Conservation (phyloP, 768 basidiomycete genomes). For the Trametopsis cervina region DNA sequence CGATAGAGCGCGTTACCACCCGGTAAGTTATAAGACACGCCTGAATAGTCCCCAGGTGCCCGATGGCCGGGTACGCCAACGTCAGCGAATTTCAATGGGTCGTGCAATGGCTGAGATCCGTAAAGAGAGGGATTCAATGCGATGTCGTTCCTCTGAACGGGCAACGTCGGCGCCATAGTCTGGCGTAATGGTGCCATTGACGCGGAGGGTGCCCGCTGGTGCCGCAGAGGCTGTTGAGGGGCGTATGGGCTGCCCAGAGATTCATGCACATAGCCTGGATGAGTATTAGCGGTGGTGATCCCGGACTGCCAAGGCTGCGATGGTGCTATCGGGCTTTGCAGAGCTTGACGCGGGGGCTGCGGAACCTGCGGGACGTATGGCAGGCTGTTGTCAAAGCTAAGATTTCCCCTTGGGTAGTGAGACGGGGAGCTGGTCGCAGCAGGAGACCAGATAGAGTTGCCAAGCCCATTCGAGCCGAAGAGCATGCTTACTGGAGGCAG, state of each 20-base stretch:
- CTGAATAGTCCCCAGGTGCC: neutral
- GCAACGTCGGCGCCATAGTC: neutral
- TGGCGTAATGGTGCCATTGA: neutral
- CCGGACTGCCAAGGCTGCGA: neutral
- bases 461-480: too few relatives aligned
- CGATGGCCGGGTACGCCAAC: neutral
- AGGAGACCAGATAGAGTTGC: constrained; percentile 64
- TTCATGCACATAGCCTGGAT: neutral
- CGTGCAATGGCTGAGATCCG: neutral
- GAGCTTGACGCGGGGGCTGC: neutral
- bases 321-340: neutral
- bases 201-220: neutral
- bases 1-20: neutral
- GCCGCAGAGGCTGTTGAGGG: neutral
- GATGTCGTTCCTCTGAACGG: neutral
- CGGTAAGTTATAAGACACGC: neutral
- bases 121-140: neutral
- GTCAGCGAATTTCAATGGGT: neutral
- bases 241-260: neutral
- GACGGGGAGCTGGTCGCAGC: constrained; percentile 34
- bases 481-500: constrained; percentile 38
- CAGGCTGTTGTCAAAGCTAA: neutral
- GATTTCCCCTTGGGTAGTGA: constrained; percentile 6
- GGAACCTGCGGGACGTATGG: neutral
- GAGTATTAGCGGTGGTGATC: neutral